Percentiles rank a stretch among this genome's conserved stretches.
phyloP scores from a whole-genome alignment of 345 rosid genomes.

The Pseudoturritis turrita region DNA sequence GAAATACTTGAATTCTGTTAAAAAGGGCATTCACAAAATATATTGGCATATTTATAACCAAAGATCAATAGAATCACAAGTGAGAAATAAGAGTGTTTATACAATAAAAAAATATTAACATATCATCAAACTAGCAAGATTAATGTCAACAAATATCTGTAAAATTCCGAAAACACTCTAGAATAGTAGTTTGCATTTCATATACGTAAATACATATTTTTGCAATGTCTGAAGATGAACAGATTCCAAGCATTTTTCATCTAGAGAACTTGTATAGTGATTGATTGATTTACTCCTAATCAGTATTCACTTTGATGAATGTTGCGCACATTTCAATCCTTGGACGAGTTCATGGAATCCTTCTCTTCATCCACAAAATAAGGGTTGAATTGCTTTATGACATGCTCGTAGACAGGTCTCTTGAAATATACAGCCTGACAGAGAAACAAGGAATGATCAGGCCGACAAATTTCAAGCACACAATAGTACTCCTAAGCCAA shows the following conservation, averaged over 20 bases:
- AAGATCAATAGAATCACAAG: not conserved
- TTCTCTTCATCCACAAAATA: constrained; percentile 41
- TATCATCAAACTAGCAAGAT: not conserved
- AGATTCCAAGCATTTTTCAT: constrained; percentile 4
- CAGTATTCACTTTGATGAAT: not conserved
- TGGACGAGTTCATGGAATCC: constrained; percentile 4
- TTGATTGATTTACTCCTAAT: constrained; percentile 2
- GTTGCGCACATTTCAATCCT: not conserved
- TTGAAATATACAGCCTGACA: constrained; percentile 63
- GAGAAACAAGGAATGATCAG: not conserved
- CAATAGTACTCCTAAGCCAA: not conserved
- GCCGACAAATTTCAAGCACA: not conserved
- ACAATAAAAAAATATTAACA: not conserved
- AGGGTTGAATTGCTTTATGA: constrained; percentile 50
- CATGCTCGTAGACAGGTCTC: constrained; percentile 67
- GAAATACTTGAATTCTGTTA: too few relatives aligned
- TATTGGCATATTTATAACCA: not conserved
- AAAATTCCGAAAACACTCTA: not conserved
- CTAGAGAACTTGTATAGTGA: not conserved
- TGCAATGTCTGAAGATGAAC: not conserved
- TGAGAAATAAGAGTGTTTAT: not conserved
- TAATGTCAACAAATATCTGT: not conserved
- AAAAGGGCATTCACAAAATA: too few relatives aligned
- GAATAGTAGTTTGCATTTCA: not conserved
- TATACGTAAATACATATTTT: not conserved